Base-by-base conservation (phyloP, 306 rosid genomes). In the Vicia villosa region DNA sequence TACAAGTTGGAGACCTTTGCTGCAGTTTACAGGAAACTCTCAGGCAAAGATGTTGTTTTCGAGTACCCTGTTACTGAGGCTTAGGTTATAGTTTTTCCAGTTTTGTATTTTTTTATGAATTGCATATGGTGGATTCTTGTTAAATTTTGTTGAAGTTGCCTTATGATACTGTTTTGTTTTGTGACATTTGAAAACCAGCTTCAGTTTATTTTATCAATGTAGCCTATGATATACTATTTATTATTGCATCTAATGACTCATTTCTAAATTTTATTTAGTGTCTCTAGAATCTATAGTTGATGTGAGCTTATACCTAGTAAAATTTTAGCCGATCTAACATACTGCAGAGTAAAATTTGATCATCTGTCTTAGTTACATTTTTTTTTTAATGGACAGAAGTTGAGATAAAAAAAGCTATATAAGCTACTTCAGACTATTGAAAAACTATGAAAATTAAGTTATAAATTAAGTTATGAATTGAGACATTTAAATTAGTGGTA, bases 31-130 rank as follows among this genome's bases (percentile, higher is more conserved):
- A 69, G 90, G 76, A 92, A 92, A 78, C 84, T 92, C 21, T 81
- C 95, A 0, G 96, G 97, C 77, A 89, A 86, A 79, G 96, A 92
- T 64, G 95, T 87, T 2, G 92, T 85, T 67, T 89, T 92, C 15
- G 97, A 92, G 59, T 92, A 85, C 34, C 97, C 96, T n/a, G 43
- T 73, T 10, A 72, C 90, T 0, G 97, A 89, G 77, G 89, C 89
- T 17, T 92, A 89, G 80, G 60, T 61, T 67, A 42, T 61, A 12
- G 13, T 22, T 1, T 57, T 64, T 34, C 11, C 14, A 67, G 14
- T 16, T 40, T 66, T 50, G 37, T 32, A 66, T 60, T 32, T 68
- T 66, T 59, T 55, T 10, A n/a, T 40, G 74, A 64, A 15, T 52
- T 60, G 15, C 68, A 34, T 14, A 34, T 59, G 72, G 38, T 51